phyloP scores from a whole-genome alignment of 1,139 yeast species.

The Protomyces pachydermus region DNA sequence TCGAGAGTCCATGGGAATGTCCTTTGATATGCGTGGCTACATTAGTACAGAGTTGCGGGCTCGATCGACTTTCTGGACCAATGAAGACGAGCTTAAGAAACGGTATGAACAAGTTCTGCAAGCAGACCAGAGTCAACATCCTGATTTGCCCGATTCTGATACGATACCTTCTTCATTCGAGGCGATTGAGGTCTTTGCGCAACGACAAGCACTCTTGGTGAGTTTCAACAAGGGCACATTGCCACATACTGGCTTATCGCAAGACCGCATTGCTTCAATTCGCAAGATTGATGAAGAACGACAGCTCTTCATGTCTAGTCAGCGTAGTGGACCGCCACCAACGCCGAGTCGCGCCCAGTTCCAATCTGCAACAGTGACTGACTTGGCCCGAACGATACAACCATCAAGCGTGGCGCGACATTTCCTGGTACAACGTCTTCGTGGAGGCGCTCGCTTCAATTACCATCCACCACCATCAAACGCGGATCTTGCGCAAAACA shows the following conservation, averaged over 20 bases:
- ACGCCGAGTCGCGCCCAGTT: background rate
- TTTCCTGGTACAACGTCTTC: background rate
- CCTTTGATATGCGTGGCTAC: background rate
- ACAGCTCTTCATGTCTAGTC: background rate
- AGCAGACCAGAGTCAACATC: background rate
- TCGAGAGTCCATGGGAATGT: constrained; percentile 39
- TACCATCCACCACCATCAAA: background rate
- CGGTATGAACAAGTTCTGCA: constrained; percentile 6
- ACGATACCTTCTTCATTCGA: constrained; percentile 10
- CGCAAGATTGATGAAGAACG: background rate
- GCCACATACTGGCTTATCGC: background rate
- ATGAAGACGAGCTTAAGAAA: constrained; percentile 13
- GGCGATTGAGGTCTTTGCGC: constrained; percentile 4
- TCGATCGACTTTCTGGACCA: constrained; percentile 22
- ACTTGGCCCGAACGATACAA: background rate
- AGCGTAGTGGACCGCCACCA: background rate
- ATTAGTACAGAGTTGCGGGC: background rate
- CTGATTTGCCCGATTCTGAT: background rate
- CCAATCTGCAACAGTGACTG: background rate
- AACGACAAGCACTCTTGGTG: background rate
- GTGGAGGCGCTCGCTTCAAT: background rate
- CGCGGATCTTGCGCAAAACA: background rate
- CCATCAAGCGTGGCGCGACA: background rate
- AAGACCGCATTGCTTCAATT: background rate
- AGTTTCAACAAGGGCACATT: background rate